Evolutionary conservation across 2,329 filamentous ascomycete species (phyloP).

Genomic region (Thermoascus crustaceus): DNA sequence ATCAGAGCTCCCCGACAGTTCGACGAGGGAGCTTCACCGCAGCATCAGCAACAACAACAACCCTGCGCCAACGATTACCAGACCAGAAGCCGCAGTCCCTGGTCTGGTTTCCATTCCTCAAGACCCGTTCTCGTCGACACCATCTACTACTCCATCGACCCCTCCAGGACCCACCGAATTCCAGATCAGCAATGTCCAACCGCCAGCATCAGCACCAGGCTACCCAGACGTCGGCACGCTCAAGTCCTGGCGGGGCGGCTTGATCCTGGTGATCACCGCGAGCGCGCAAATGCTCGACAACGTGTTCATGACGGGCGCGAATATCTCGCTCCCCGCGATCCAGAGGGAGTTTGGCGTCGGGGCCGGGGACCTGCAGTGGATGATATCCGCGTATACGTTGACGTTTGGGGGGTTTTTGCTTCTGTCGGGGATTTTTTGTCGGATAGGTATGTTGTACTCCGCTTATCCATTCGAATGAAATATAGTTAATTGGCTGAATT

Average conservation of each 20-base stretch:
- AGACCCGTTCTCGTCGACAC: too few relatives aligned
- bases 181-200: too few relatives aligned
- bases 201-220: not conserved
- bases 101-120: too few relatives aligned
- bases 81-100: too few relatives aligned
- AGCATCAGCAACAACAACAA: too few relatives aligned
- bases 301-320: constrained; percentile 38
- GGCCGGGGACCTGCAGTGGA: constrained; percentile 32
- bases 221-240: constrained; percentile 28
- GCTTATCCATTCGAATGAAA: not conserved
- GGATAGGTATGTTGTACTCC: constrained; percentile 18
- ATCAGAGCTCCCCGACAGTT: too few relatives aligned
- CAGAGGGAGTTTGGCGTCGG: constrained; percentile 30
- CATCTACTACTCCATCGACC: too few relatives aligned
- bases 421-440: constrained; percentile 26
- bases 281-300: constrained; percentile 39
- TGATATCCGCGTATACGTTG: constrained; percentile 35
- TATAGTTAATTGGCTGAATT: too few relatives aligned
- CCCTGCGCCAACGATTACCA: too few relatives aligned
- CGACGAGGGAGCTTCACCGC: too few relatives aligned
- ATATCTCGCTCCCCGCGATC: constrained; percentile 35
- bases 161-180: too few relatives aligned
- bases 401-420: constrained; percentile 32
- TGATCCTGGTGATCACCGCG: constrained; percentile 34
- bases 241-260: constrained; percentile 29